Base-by-base conservation (phyloP, 1,284 basidiomycete species). In the Lignosus rhinocerotis region DNA sequence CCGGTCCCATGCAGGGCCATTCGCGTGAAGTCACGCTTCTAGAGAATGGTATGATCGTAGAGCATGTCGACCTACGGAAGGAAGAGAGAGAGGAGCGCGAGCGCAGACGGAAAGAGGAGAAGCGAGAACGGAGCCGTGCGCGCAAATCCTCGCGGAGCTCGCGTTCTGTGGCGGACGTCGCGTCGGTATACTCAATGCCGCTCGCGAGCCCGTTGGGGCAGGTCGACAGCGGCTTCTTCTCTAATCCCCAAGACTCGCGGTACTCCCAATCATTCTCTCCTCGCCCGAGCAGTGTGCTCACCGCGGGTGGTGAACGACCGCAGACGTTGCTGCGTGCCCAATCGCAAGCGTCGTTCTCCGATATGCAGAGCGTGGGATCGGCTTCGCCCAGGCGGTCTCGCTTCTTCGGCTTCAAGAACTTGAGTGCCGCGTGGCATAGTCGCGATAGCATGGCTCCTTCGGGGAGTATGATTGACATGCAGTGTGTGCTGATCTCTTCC, bases 391-490 rank as follows among this genome's bases (percentile, higher is more conserved):
- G 89, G 68, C 80, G 88, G 62, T 81, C 88, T 6, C 85, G 89
- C 60, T 92, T 95, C 79, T 93, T 95, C 70, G 90, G 89, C 2
- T 85, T 91, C 69, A 87, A 83, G 74, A 91, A 92, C 64, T 78
- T 89, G 59, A 90, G 87, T 59, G 79, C 86, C 52, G 86, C 86
- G 6, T 91, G 87, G 84, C 78, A 82, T 63, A 92, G 90, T 70
- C 85, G 86, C 65, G 89, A 91, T 58, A 92, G 90, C 68, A 74
- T 93, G 46, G 87, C 89, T 1, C 80, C 82, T 16, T 90, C 90
- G 32, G 93, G 92, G 6, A 92, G 93, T 69, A 93, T 95, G 92
- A 80, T 94, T 70, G 91, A 95, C 71, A 94, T 95, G 93, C 93
- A 95, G 93, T 94, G 76, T 69, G 92, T 88, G 21, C 53, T 46